Base-by-base conservation (phyloP, 2,329 filamentous ascomycete species). In the Mycosphaerella sp. region DNA sequence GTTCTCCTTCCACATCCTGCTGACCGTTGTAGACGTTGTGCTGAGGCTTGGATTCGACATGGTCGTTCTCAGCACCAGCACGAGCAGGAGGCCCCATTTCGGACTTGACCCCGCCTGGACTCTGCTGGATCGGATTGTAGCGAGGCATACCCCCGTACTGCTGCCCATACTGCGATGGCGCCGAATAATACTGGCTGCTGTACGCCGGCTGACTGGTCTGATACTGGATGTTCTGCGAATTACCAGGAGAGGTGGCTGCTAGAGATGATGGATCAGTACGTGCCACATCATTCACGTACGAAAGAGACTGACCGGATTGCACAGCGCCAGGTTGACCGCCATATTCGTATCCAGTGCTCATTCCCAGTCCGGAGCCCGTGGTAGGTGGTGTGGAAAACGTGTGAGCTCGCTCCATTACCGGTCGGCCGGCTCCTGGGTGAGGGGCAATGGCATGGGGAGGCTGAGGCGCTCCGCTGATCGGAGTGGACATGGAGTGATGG, bases 301-400 rank as follows among this genome's bases (percentile, higher is more conserved):
- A 85, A 71, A 95, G 80, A 48, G 86, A 80, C 72, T 89, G 87
- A 62, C 78, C 85, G 58, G 80, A 79, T 66, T 80, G 79, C 49
- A 74, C 72, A 26, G 71, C 69, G 23, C 72, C 70, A 6, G 62
- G 59, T 56, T 65, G 62, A 54, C 74, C 72, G 71, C 81, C 78
- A 88, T 91, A 96, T 67, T 91, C 86, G 70, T 92, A 95, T 44
- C 84, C 83, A 79, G 95, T 89, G 57, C 80, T 75, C 74, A 84
- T 89, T 14, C 62, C 61, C 44, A 95, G 82, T 71, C 89, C 89
- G 0, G 90, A 93, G n/a, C 90, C 87, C 69, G 89, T 96, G 0
- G 91, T 89, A 1, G 92, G 91, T 36, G 92, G 92, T 3, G 92
- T 96, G 3, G 92, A 91, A 72, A 96, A 96, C 1, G 90, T 95